phyloP scores from a whole-genome alignment of 1,284 basidiomycete species.

The Porphyrellus sp. region DNA sequence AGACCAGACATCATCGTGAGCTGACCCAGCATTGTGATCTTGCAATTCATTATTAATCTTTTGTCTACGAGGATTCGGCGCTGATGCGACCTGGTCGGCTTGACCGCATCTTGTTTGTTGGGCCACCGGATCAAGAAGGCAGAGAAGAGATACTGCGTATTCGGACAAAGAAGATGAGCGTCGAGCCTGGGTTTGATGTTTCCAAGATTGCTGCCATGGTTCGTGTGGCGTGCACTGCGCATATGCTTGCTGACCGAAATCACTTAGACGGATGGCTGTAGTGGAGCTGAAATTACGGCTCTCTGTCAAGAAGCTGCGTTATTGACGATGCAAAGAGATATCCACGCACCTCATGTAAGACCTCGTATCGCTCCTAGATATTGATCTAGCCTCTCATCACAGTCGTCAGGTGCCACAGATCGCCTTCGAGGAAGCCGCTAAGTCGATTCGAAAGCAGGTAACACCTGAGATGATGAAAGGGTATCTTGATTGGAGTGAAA shows the following conservation, averaged over 20 bases:
- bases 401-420: constrained; percentile 62
- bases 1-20: constrained; percentile 88
- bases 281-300: constrained; percentile 90
- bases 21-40: constrained; percentile 5
- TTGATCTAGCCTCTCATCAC: background rate
- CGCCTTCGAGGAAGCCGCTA: constrained; percentile 78
- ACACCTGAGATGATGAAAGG: constrained; percentile 76
- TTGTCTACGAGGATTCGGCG: constrained; percentile 74
- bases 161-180: constrained; percentile 75
- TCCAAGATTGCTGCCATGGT: constrained; percentile 73
- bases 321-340: constrained; percentile 77
- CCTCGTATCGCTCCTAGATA: background rate
- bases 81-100: constrained; percentile 92
- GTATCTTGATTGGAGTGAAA: constrained; percentile 63
- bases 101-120: constrained; percentile 94
- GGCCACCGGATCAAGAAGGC: constrained; percentile 79
- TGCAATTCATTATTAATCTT: constrained; percentile 1
- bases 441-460: constrained; percentile 75
- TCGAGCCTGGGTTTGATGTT: constrained; percentile 69
- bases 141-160: constrained; percentile 85
- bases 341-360: constrained; percentile 73
- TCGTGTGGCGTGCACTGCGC: constrained; percentile 1
- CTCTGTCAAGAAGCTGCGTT: constrained; percentile 97
- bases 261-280: constrained; percentile 85
- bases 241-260: constrained; percentile 9